Evolutionary conservation across 2,329 filamentous ascomycete species (phyloP).

Genomic region (Aspergillus japonicus): DNA sequence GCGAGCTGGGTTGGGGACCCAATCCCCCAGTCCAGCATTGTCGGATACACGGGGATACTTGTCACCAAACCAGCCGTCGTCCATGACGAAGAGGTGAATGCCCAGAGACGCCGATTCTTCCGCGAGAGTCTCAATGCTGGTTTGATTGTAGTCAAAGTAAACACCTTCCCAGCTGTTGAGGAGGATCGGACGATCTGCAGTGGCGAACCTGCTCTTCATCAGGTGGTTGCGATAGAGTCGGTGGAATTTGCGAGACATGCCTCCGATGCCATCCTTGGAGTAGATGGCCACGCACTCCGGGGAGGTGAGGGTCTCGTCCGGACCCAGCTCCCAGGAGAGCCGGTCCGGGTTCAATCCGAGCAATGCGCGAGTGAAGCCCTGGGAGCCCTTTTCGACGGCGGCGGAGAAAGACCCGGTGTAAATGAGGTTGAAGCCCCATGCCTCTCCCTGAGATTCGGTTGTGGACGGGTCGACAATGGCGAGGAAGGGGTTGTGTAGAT

Average conservation of each 20-base stretch:
- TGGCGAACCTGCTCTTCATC: slow-evolving; percentile 57
- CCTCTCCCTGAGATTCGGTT: slow-evolving; percentile 61
- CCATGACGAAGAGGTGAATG: slow-evolving; percentile 63
- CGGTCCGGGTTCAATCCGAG: slow-evolving; percentile 62
- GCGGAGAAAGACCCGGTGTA: slow-evolving; percentile 64
- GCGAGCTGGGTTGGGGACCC: slow-evolving; percentile 57
- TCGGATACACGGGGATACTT: slow-evolving; percentile 61
- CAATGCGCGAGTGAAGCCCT: slow-evolving; percentile 60
- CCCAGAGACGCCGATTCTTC: slow-evolving; percentile 58
- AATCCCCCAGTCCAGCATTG: slow-evolving; percentile 61
- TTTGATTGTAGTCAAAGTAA: slow-evolving; percentile 58
- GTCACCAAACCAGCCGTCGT: slow-evolving; percentile 68
- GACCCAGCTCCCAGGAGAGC: slow-evolving; percentile 56
- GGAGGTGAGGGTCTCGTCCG: slow-evolving; percentile 58
- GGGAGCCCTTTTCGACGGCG: slow-evolving; percentile 62
- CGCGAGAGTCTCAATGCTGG: slow-evolving; percentile 56
- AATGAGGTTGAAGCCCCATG: slow-evolving; percentile 64
- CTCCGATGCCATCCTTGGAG: slow-evolving; percentile 58
- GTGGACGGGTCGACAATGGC: slow-evolving; percentile 56
- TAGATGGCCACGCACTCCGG: slow-evolving; percentile 65
- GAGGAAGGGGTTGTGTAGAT: slow-evolving; percentile 65
- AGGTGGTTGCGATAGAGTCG: slow-evolving; percentile 62
- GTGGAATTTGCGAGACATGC: slow-evolving; percentile 63
- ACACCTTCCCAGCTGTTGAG: slow-evolving; percentile 68
- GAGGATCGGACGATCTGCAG: slow-evolving; percentile 53